These are phyloP conservation scores for Penicillium sp. DNA, from an alignment of 2,329 filamentous ascomycete species.

Conservation along the genomic window DNA sequence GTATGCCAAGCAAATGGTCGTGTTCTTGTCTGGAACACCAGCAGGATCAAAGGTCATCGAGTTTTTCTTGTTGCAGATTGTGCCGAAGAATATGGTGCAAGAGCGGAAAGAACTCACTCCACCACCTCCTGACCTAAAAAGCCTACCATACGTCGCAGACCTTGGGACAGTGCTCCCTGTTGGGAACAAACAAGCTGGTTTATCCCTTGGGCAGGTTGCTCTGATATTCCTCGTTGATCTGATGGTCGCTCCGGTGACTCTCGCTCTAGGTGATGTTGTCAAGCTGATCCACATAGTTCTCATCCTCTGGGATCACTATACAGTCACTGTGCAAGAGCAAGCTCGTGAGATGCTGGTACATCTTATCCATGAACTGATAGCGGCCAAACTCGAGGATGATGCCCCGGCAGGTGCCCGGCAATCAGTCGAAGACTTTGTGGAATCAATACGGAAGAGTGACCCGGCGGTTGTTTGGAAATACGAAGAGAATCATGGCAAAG, in stretches of 20 bases:
- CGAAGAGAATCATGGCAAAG: constrained; percentile 80
- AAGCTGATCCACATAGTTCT: constrained; percentile 86
- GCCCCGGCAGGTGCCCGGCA: constrained; percentile 64
- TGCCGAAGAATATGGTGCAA: constrained; percentile 94
- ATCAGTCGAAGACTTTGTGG: constrained; percentile 82
- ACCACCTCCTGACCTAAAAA: constrained; percentile 64
- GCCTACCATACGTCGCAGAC: constrained; percentile 86
- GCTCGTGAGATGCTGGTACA: constrained; percentile 97
- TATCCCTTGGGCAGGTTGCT: constrained; percentile 89
- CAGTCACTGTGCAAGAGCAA: constrained; percentile 89
- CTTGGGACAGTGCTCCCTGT: constrained; percentile 73
- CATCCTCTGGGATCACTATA: constrained; percentile 97
- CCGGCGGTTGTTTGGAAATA: constrained; percentile 87
- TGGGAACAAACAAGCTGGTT: constrained; percentile 85
- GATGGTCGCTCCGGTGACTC: constrained; percentile 85
- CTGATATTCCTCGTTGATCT: constrained; percentile 92
- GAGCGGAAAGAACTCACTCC: constrained; percentile 72
- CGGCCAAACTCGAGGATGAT: constrained; percentile 72
- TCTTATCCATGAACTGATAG: constrained; percentile 91
- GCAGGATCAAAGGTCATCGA: constrained; percentile 90
- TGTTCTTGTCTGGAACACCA: constrained; percentile 83
- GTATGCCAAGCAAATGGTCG: constrained; percentile 96
- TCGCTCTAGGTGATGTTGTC: constrained; percentile 75
- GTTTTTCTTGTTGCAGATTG: constrained; percentile 86
- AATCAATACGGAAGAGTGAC: constrained; percentile 80